Conservation (phyloP, 2,329 filamentous ascomycete genomes). For the Fusarium subglutinans region DNA sequence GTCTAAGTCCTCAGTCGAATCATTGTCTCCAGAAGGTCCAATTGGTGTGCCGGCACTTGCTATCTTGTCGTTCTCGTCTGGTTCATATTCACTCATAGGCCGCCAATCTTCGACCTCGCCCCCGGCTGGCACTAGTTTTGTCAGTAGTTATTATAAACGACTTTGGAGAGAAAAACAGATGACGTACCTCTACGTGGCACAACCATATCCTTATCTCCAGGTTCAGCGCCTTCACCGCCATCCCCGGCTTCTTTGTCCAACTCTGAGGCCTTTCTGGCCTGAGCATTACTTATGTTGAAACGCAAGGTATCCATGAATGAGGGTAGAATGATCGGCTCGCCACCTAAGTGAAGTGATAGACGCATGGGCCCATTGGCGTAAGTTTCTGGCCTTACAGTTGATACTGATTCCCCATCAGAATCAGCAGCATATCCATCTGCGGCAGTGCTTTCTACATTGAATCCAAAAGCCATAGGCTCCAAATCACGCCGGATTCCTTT, state of each 20-base stretch:
- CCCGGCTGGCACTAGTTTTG: conserved; percentile 1
- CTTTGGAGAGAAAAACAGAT: not conserved
- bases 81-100: conserved; percentile 16
- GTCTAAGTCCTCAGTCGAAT: not conserved
- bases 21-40: not conserved
- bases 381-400: conserved; percentile 18
- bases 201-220: not conserved
- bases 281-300: not conserved
- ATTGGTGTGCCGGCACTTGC: not conserved
- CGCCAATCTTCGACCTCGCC: conserved; percentile 17
- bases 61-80: not conserved
- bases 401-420: conserved; percentile 38
- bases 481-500: conserved; percentile 36
- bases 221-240: not conserved
- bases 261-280: not conserved
- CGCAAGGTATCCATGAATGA: conserved; percentile 36
- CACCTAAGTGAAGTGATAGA: conserved; percentile 47
- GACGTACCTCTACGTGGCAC: not conserved
- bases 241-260: not conserved
- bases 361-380: conserved; percentile 37
- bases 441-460: not conserved
- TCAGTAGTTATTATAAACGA: not conserved
- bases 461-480: not conserved
- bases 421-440: not conserved
- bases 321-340: conserved; percentile 38